Conservation (phyloP, 176 grass and related monocot genomes). For the Zizania latifolia region DNA sequence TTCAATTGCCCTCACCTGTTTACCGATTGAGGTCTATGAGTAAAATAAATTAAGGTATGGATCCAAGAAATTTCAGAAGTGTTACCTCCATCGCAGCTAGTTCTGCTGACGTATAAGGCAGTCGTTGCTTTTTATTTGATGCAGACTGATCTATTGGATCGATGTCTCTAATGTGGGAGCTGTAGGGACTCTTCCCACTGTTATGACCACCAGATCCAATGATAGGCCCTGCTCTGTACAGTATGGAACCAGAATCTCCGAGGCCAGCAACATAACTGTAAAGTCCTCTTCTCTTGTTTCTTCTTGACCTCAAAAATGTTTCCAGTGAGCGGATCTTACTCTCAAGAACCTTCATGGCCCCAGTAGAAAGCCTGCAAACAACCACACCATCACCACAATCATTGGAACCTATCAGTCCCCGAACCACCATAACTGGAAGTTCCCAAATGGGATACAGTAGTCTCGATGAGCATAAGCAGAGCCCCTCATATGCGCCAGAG, state of each 20-base stretch:
- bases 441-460: constrained; percentile 92
- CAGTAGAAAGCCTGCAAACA: constrained; percentile 67
- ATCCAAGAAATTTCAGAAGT: constrained; percentile 3
- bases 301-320: constrained; percentile 92
- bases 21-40: constrained; percentile 17
- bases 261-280: constrained; percentile 90
- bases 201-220: constrained; percentile 36
- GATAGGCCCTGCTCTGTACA: constrained; percentile 66
- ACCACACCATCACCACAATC: constrained; percentile 54
- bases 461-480: constrained; percentile 93
- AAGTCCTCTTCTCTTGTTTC: constrained; percentile 89
- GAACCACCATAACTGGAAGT: constrained; percentile 75
- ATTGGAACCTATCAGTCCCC: constrained; percentile 43
- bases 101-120: constrained; percentile 77
- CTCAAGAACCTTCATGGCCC: constrained; percentile 84
- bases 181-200: constrained; percentile 35
- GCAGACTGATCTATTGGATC: constrained; percentile 36
- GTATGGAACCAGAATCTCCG: constrained; percentile 86
- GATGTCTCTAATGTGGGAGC: constrained; percentile 32
- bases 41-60: constrained; percentile 17
- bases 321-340: constrained; percentile 80
- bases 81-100: constrained; percentile 95
- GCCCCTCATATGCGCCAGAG: constrained; percentile 93
- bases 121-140: constrained; percentile 61
- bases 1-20: constrained; percentile 96